Conservation (phyloP, 768 basidiomycete species). For the Lactarius vividus region DNA sequence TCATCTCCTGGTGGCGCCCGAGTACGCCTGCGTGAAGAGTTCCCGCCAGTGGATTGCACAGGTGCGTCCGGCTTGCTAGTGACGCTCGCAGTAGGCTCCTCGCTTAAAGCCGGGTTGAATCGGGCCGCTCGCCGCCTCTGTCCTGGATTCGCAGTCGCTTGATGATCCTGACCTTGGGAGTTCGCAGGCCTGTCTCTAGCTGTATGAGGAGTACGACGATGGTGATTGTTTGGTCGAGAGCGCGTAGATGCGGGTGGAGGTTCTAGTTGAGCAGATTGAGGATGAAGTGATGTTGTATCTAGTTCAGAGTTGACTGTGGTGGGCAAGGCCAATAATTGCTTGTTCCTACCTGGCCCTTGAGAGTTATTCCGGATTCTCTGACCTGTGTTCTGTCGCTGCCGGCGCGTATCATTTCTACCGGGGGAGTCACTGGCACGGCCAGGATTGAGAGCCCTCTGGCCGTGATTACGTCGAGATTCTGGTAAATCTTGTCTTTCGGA, state of each 20-base stretch:
- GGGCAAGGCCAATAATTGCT: background rate
- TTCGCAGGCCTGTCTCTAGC: background rate
- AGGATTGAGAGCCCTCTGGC: background rate
- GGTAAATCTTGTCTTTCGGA: conserved; percentile 5
- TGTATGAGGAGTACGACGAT: background rate
- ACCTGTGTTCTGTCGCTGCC: conserved; percentile 3
- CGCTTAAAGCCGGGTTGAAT: conserved; percentile 17
- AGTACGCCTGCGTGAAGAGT: conserved; percentile 8
- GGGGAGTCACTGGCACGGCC: background rate
- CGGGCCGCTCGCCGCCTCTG: conserved; percentile 15
- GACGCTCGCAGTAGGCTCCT: background rate
- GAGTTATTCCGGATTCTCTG: conserved; percentile 10
- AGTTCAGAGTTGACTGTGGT: background rate
- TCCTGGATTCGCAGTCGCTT: background rate
- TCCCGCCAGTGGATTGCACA: background rate
- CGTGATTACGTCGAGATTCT: conserved; percentile 6
- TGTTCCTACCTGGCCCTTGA: background rate
- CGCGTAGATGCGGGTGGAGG: background rate
- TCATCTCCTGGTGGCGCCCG: conserved; percentile 45
- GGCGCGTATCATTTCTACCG: background rate
- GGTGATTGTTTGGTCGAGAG: background rate
- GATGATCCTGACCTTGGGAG: conserved; percentile 1
- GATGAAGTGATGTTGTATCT: background rate
- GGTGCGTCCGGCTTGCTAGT: background rate
- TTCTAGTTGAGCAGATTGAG: conserved; percentile 1